Percentiles rank a stretch among this genome's conserved stretches.
Evolutionary conservation across 148 eudicot species (phyloP).

Genomic region (Limonium bicolor): DNA sequence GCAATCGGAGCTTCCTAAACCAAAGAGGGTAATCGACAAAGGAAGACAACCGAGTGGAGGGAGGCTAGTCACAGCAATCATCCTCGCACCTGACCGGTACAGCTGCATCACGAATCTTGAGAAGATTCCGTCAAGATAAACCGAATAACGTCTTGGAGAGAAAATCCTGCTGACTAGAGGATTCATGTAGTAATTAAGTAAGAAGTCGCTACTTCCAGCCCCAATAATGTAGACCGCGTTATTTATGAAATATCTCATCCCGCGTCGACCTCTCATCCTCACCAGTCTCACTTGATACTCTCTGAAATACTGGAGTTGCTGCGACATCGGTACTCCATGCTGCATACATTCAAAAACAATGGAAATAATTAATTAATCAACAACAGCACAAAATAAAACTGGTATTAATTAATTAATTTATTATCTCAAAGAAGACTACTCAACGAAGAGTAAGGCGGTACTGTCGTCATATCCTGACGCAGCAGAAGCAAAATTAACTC

Average conservation of each 20-base stretch:
- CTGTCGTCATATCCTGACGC: constrained; percentile 88
- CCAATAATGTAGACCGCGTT: constrained; percentile 48
- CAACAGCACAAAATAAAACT: not conserved
- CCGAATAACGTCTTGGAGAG: constrained; percentile 64
- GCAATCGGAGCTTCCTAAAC: no score
- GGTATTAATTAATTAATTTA: not conserved
- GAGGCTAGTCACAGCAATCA: no score
- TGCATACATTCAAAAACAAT: constrained; percentile 22
- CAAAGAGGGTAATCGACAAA: no score
- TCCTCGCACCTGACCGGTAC: no score
- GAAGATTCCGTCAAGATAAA: constrained; percentile 46
- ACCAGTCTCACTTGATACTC: constrained; percentile 71
- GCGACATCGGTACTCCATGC: constrained; percentile 77
- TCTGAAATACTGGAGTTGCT: constrained; percentile 61
- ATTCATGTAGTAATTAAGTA: constrained; percentile 77
- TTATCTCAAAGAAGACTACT: constrained; percentile 37
- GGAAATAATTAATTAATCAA: not conserved
- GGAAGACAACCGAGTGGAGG: no score
- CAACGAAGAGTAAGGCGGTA: no score
- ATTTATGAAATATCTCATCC: constrained; percentile 48
- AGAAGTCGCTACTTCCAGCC: constrained; percentile 74
- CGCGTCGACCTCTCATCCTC: constrained; percentile 40
- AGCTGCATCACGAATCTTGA: constrained; percentile 40
- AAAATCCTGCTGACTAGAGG: constrained; percentile 50
- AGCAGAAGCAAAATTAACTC: constrained; percentile 93